Evolutionary conservation across 176 grass and related monocot species (phyloP).

Genomic region (Avena atlantica): DNA sequence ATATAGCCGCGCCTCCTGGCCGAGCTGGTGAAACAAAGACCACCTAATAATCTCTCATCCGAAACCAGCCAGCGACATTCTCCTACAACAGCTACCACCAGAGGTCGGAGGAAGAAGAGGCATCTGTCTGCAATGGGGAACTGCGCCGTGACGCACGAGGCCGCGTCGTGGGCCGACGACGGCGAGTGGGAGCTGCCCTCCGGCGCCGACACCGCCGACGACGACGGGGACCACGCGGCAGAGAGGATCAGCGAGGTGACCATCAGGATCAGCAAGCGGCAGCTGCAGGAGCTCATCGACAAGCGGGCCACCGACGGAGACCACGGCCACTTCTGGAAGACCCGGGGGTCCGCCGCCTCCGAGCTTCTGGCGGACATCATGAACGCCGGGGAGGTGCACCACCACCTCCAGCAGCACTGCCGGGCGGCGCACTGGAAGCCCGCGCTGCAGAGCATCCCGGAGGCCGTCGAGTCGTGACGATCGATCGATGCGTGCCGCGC

Average conservation of each 20-base stretch:
- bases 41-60: conserved; percentile 22
- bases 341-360: conserved; percentile 34
- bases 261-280: conserved; percentile 65
- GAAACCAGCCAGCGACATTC: not conserved
- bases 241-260: conserved; percentile 52
- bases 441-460: conserved; percentile 68
- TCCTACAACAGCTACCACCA: not conserved
- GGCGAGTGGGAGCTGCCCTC: conserved; percentile 56
- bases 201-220: not conserved
- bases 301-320: conserved; percentile 12
- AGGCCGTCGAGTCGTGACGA: conserved; percentile 54
- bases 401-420: conserved; percentile 42
- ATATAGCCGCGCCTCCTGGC: conserved; percentile 31
- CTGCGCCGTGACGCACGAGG: conserved; percentile 58
- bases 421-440: conserved; percentile 61
- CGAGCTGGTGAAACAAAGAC: conserved; percentile 2
- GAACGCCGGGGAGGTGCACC: conserved; percentile 61
- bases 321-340: conserved; percentile 16
- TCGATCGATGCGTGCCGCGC: no score
- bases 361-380: conserved; percentile 65
- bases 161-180: conserved; percentile 66
- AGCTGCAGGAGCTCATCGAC: conserved; percentile 64
- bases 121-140: conserved; percentile 49
- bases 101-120: not conserved
- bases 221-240: not conserved